Evolutionary conservation across 2,329 filamentous ascomycete genomes (phyloP).

Genomic region (Aspergillus sclerotialis): DNA sequence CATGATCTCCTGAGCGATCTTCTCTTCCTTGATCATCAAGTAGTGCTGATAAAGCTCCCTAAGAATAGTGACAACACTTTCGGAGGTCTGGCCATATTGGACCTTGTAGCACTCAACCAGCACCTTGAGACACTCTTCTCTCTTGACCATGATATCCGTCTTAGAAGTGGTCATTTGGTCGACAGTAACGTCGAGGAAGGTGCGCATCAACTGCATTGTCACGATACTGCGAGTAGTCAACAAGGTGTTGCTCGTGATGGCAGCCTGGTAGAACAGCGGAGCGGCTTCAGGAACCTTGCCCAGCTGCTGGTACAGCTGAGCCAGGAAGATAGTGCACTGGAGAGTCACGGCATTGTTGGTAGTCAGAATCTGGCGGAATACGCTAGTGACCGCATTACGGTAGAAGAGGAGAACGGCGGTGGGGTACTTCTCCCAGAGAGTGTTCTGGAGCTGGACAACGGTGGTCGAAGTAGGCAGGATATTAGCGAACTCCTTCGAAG

Average conservation of each 20-base stretch:
- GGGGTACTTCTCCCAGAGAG: conserved; percentile 38
- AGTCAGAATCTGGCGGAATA: conserved; percentile 25
- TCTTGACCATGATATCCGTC: conserved; percentile 27
- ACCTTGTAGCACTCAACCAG: conserved; percentile 44
- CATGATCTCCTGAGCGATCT: conserved; percentile 38
- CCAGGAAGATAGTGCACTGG: conserved; percentile 43
- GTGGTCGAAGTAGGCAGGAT: conserved; percentile 41
- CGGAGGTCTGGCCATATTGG: conserved; percentile 40
- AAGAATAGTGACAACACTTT: conserved; percentile 39
- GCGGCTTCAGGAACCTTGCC: conserved; percentile 19
- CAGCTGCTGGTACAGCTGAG: conserved; percentile 34
- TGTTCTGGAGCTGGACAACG: conserved; percentile 42
- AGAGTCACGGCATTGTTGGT: conserved; percentile 39
- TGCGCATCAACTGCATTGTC: conserved; percentile 38
- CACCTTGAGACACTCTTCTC: conserved; percentile 41
- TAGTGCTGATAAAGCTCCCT: conserved; percentile 45
- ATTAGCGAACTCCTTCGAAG: conserved; percentile 41
- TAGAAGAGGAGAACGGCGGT: conserved; percentile 23
- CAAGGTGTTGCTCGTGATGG: conserved; percentile 31
- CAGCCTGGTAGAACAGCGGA: conserved; percentile 39
- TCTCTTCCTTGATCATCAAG: conserved; percentile 40
- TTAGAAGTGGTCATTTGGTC: conserved; percentile 18
- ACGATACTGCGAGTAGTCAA: conserved; percentile 38
- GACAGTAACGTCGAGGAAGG: conserved; percentile 42
- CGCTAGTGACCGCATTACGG: conserved; percentile 20